phyloP scores from a whole-genome alignment of 179 eudicot genomes.

The Silene coronaria region DNA sequence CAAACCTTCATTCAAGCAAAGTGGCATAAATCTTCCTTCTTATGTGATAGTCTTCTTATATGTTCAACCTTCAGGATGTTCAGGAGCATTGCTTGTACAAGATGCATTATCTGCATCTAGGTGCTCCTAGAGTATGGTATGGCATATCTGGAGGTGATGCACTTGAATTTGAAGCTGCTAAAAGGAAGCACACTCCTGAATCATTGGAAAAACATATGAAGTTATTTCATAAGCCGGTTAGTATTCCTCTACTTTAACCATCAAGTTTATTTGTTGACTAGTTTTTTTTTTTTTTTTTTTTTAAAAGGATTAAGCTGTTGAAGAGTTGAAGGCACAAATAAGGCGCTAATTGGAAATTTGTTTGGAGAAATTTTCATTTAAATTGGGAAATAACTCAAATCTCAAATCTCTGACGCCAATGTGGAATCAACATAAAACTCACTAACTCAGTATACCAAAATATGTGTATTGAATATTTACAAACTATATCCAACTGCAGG shows the following conservation, averaged over 20 bases:
- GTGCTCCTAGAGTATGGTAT: conserved; percentile 76
- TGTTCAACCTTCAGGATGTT: conserved; percentile 39
- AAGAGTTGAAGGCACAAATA: neutral
- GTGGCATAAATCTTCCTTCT: neutral
- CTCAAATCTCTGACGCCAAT: too few relatives aligned
- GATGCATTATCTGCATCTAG: conserved; percentile 51
- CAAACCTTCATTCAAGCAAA: neutral
- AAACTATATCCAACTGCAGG: conserved; percentile 35
- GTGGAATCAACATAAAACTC: neutral
- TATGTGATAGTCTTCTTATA: conserved; percentile 11
- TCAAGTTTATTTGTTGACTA: too few relatives aligned
- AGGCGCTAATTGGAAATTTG: neutral
- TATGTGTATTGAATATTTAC: neutral
- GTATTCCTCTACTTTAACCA: conserved; percentile 22
- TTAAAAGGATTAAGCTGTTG: conserved; percentile 1
- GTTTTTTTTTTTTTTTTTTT: too few relatives aligned
- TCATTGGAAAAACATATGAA: conserved; percentile 31
- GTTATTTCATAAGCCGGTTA: conserved; percentile 41
- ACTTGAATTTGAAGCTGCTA: conserved; percentile 45
- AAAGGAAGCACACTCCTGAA: conserved; percentile 42
- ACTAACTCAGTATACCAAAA: neutral
- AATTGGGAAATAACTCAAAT: too few relatives aligned
- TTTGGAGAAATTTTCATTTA: too few relatives aligned
- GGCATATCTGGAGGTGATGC: conserved; percentile 46
- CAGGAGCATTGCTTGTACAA: conserved; percentile 67